Base-by-base conservation (phyloP, 2,329 filamentous ascomycete genomes). In the Aureobasidium lini region DNA sequence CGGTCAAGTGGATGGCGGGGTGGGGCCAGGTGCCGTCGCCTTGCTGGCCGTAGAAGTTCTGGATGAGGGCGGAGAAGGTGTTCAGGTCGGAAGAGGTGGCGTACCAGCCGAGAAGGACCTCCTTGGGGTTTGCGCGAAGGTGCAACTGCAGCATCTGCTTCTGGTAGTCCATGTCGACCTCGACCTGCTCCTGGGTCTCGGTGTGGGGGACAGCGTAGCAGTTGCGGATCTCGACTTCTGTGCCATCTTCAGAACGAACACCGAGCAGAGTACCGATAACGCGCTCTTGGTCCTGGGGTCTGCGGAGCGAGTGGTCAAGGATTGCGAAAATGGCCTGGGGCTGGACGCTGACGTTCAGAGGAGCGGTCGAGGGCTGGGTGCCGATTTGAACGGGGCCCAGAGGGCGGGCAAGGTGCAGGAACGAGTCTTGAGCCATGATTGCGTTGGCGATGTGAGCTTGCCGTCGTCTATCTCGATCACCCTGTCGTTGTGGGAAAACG, bases 141-240 rank as follows among this genome's bases (percentile, higher is more conserved):
- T 96, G 93, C 68, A 99, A 81, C 62, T 89, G 88, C 61, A 97
- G 86, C 94, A 99, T 99, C 76, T 93, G 92, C 84, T 97, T 97
- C 79, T 99, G 94, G 78, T 97, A 99, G 77, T 99, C 94, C 83
- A 99, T 95, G 74, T 99, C 94, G 65, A 99, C 94, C 77, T 99
- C 94, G 70, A 99, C 94, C 77, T 99, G 94, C 77, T 99, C 94
- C 73, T 92, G 89, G 67, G 93, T 96, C 79, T 99, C 94, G 67
- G 93, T 97, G 80, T 99, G 94, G 66, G 93, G 92, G 71, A 99
- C 95, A 67, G 94, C 94, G 75, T 99, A 99, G 79, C 90, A 93
- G 72, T 90, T 95, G 72, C 90, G 87, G 70, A 99, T 94, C 77
- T 95, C 91, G 70, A 95, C 90, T 76, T 97, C 93, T 72, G 89